Percentiles rank a stretch among this genome's conserved stretches.
phyloP scores from a whole-genome alignment of 2,329 filamentous ascomycete species.

The Periconia sp. region DNA sequence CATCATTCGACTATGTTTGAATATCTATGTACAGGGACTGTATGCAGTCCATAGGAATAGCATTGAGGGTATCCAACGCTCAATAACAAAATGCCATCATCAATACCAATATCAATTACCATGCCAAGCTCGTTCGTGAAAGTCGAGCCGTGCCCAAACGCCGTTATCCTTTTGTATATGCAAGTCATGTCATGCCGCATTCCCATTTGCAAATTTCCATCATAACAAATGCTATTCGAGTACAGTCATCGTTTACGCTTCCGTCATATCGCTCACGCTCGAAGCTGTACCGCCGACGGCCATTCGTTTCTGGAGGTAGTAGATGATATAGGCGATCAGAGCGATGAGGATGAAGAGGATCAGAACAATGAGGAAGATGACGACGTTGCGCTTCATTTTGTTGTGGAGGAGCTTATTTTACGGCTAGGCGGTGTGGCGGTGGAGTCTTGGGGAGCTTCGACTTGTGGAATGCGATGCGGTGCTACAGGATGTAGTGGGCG shows the following conservation, averaged over 20 bases:
- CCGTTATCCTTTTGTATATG: conserved; percentile 3
- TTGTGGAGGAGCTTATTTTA: conserved; percentile 8
- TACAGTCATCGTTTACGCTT: no score
- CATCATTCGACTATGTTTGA: no score
- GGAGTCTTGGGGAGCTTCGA: neutral
- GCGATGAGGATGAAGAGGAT: conserved; percentile 59
- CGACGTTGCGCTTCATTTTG: conserved; percentile 59
- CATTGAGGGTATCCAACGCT: no score
- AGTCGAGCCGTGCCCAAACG: neutral
- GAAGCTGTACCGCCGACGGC: conserved; percentile 41
- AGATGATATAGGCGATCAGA: conserved; percentile 57
- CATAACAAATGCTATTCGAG: no score
- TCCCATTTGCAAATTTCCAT: no score
- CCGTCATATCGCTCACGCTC: conserved; percentile 40
- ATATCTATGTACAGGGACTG: no score
- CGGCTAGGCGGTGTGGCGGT: conserved; percentile 1
- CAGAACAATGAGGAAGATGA: conserved; percentile 60
- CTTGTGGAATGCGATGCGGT: neutral
- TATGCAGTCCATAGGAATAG: no score
- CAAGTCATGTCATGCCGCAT: neutral
- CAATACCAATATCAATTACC: neutral
- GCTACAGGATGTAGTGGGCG: neutral
- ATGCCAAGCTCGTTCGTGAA: no score
- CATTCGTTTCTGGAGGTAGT: conserved; percentile 55
- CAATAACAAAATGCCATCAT: no score